These are phyloP conservation scores for Stagonosporopsis cucurbitacearum DNA, from an alignment of 2,329 filamentous ascomycete genomes.

Conservation along the genomic window DNA sequence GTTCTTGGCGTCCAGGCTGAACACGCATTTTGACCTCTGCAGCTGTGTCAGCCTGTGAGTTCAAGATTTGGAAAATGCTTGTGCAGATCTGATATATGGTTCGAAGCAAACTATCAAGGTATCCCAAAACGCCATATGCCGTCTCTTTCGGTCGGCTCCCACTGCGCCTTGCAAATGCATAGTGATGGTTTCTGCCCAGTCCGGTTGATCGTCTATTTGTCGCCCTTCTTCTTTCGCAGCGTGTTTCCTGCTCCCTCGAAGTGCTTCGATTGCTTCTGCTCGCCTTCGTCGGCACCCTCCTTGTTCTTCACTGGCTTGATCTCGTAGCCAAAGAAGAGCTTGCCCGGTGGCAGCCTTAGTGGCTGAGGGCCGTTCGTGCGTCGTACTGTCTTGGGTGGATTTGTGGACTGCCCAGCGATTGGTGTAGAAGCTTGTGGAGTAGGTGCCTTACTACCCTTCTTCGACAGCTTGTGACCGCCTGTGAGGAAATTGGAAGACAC, in stretches of 20 bases:
- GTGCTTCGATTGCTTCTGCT: conserved; percentile 67
- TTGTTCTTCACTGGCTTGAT: conserved; percentile 86
- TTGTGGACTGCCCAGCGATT: conserved; percentile 61
- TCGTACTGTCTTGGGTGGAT: conserved; percentile 51
- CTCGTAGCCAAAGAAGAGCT: conserved; percentile 96
- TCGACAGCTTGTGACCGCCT: conserved; percentile 81
- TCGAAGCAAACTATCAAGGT: conserved; percentile 10
- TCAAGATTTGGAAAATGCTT: not conserved
- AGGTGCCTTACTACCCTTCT: conserved; percentile 78
- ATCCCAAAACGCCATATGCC: conserved; percentile 18
- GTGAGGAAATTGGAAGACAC: conserved; percentile 79
- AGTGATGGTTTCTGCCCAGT: conserved; percentile 2
- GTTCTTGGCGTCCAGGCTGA: not conserved
- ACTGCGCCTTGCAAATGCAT: conserved; percentile 30
- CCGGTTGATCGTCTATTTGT: conserved; percentile 34
- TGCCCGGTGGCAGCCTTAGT: conserved; percentile 81
- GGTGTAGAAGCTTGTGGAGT: conserved; percentile 69
- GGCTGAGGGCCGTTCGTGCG: conserved; percentile 83
- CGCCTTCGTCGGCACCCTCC: conserved; percentile 63
- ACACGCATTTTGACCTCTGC: not conserved
- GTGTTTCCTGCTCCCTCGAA: conserved; percentile 89
- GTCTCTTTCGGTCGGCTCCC: conserved; percentile 6
- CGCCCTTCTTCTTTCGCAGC: conserved; percentile 74
- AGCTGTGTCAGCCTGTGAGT: not conserved
- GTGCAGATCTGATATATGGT: not conserved